phyloP scores from a whole-genome alignment of 305 asterid genomes.

The Solanum chacoense region DNA sequence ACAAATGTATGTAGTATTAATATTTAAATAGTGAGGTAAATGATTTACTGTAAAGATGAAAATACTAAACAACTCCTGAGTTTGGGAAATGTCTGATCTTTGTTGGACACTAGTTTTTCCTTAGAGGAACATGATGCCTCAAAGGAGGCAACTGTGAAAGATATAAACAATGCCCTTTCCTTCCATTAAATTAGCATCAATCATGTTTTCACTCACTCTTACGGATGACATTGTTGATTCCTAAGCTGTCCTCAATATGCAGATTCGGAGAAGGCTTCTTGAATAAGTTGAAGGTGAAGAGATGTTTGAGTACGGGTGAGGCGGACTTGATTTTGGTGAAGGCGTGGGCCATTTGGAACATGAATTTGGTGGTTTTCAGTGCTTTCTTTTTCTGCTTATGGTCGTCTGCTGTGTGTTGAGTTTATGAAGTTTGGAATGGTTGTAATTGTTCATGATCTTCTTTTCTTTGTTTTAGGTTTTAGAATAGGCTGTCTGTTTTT shows the following conservation, averaged over 20 bases:
- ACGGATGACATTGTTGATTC: neutral
- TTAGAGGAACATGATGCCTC: neutral
- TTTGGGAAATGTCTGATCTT: neutral
- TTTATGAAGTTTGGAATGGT: slow-evolving; percentile 10
- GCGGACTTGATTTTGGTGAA: neutral
- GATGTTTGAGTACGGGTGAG: neutral
- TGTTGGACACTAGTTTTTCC: neutral
- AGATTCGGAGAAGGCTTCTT: slow-evolving; percentile 44
- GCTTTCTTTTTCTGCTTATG: slow-evolving; percentile 11
- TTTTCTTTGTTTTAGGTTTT: slow-evolving; percentile 6
- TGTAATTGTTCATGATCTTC: slow-evolving; percentile 18
- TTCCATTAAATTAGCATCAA: neutral
- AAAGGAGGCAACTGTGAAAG: neutral
- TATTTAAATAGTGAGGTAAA: neutral
- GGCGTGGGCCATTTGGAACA: neutral
- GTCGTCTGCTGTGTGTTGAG: slow-evolving; percentile 14
- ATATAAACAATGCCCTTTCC: neutral
- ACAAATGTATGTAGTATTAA: neutral
- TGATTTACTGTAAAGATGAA: neutral
- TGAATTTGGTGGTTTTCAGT: slow-evolving; percentile 5
- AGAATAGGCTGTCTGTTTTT: neutral
- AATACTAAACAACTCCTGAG: neutral
- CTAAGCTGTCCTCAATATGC: slow-evolving; percentile 9
- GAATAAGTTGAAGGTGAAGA: slow-evolving; percentile 15
- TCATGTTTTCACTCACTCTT: neutral